Evolutionary conservation across 768 basidiomycete species (phyloP).

Genomic region (Rhodotorula toruloides): DNA sequence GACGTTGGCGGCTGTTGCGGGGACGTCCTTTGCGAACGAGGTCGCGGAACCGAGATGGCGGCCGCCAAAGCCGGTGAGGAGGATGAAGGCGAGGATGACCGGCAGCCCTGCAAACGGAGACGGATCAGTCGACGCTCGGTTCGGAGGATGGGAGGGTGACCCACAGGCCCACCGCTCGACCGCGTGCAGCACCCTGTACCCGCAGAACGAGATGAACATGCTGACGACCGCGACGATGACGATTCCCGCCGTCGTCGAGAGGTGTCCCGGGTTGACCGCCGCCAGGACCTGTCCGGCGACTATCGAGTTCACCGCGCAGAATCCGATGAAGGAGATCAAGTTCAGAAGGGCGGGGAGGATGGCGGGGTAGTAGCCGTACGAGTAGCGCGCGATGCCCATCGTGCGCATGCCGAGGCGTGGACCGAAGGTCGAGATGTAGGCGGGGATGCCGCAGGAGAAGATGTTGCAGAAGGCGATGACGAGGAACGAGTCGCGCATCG

Average conservation of each 20-base stretch:
- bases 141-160: constrained; percentile 9
- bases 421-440: constrained; percentile 67
- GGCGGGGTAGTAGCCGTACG: constrained; percentile 49
- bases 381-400: constrained; percentile 69
- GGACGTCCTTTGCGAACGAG: constrained; percentile 50
- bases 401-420: constrained; percentile 73
- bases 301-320: constrained; percentile 63
- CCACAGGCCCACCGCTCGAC: constrained; percentile 59
- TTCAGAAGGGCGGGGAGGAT: constrained; percentile 52
- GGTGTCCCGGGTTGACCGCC: constrained; percentile 53
- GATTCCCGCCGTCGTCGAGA: constrained; percentile 68
- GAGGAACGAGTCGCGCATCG: constrained; percentile 60
- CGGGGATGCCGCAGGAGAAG: constrained; percentile 57
- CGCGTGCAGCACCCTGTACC: constrained; percentile 44
- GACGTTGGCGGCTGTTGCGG: constrained; percentile 57
- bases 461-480: constrained; percentile 66
- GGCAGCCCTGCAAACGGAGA: constrained; percentile 56
- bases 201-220: constrained; percentile 53
- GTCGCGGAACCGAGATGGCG: constrained; percentile 57
- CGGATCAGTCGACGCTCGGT: too few relatives aligned
- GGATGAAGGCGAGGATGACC: constrained; percentile 64
- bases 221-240: constrained; percentile 68
- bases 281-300: constrained; percentile 65
- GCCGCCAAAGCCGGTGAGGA: constrained; percentile 67
- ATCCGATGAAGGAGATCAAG: constrained; percentile 51